A percentile compares a stretch with the other conserved stretches of the same genome.
Evolutionary conservation across 305 asterid species (phyloP).

Genomic region (Fraxinus platypoda): DNA sequence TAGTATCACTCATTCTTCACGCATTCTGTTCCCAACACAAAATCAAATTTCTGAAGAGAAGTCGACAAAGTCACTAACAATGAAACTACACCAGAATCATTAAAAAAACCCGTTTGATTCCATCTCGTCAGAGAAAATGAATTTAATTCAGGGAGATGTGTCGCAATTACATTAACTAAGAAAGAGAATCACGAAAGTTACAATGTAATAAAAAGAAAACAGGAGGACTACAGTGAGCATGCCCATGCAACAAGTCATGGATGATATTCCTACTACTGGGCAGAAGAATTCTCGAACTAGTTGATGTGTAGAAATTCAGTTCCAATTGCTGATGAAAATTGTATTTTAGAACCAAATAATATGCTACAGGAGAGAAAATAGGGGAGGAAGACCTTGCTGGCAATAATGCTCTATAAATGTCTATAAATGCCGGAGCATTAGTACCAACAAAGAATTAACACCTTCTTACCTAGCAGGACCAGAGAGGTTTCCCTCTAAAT

Average conservation of each 20-base stretch:
- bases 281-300: neutral
- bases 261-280: conserved; percentile 16
- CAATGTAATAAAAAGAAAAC: conserved; percentile 2
- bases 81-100: conserved; percentile 13
- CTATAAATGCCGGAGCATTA: neutral
- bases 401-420: neutral
- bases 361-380: neutral
- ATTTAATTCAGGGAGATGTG: neutral
- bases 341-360: conserved; percentile 12
- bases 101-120: neutral
- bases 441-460: neutral
- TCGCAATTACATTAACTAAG: neutral
- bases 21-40: conserved; percentile 8
- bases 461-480: neutral
- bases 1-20: neutral
- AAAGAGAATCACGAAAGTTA: conserved; percentile 8
- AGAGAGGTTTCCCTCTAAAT: conserved; percentile 4
- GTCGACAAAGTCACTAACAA: neutral
- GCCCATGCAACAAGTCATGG: neutral
- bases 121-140: neutral
- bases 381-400: neutral
- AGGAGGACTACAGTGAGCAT: conserved; percentile 6
- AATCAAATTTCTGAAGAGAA: neutral
- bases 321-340: neutral
- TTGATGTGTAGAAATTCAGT: neutral